Evolutionary conservation across 1,284 basidiomycete species (phyloP).

Genomic region (Trametes versicolor): DNA sequence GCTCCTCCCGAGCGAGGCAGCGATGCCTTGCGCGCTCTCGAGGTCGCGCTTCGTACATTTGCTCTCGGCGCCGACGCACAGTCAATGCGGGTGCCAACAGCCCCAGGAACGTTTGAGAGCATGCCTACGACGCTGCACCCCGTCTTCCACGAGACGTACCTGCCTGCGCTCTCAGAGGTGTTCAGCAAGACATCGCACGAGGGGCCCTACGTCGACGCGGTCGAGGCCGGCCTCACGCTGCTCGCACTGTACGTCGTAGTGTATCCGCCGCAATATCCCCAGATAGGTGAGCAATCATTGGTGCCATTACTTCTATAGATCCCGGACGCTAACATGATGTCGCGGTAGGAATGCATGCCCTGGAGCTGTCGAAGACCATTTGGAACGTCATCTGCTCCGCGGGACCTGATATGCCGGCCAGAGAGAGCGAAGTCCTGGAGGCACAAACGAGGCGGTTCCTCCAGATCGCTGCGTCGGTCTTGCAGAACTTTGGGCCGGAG

Average conservation of each 20-base stretch:
- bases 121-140: conserved; percentile 53
- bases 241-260: conserved; percentile 71
- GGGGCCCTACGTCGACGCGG: conserved; percentile 59
- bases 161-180: conserved; percentile 64
- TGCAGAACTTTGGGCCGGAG: conserved; percentile 61
- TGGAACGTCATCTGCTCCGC: conserved; percentile 67
- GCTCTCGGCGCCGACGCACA: conserved; percentile 43
- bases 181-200: conserved; percentile 77
- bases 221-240: conserved; percentile 63
- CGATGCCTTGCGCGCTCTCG: conserved; percentile 44
- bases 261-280: conserved; percentile 79
- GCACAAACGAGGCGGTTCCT: conserved; percentile 49
- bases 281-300: conserved; percentile 65
- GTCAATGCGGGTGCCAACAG: conserved; percentile 17
- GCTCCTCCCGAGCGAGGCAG: conserved; percentile 45
- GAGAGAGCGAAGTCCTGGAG: conserved; percentile 32
- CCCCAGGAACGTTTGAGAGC: conserved; percentile 38
- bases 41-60: conserved; percentile 49
- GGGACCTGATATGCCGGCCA: conserved; percentile 27
- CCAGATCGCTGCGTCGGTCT: conserved; percentile 51
- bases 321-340: conserved; percentile 8
- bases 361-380: conserved; percentile 76
- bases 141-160: conserved; percentile 65
- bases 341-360: conserved; percentile 69
- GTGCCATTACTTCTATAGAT: not conserved